These are phyloP conservation scores for Podospora bellae-mahoneyi DNA, from an alignment of 495 filamentous ascomycete genomes.

Conservation along the genomic window DNA sequence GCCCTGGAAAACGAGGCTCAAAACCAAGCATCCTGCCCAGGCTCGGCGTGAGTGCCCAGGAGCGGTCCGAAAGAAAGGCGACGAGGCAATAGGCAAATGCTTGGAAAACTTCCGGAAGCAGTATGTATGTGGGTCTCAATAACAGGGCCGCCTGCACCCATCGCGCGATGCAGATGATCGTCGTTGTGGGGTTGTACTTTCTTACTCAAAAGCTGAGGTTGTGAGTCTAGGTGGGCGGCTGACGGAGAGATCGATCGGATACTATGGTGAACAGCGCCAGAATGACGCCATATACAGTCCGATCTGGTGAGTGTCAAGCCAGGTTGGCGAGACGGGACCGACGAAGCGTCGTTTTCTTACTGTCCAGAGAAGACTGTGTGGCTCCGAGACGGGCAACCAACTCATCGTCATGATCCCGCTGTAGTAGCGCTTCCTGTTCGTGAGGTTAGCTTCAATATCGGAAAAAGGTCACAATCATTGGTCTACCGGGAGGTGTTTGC, in stretches of 20 bases:
- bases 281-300: constrained; percentile 4
- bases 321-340: background rate
- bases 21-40: constrained; percentile 17
- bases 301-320: background rate
- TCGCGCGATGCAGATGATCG: background rate
- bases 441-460: background rate
- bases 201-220: background rate
- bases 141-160: constrained; percentile 3
- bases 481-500: background rate
- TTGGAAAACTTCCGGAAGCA: constrained; percentile 1
- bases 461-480: background rate
- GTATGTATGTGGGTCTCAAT: background rate
- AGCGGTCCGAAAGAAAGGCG: constrained; percentile 8
- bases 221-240: background rate
- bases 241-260: constrained; percentile 11
- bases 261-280: background rate
- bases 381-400: constrained; percentile 3
- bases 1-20: constrained; percentile 14
- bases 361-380: background rate
- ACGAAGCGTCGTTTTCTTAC: background rate
- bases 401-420: background rate
- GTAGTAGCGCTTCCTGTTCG: background rate
- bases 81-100: background rate
- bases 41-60: constrained; percentile 12
- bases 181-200: constrained; percentile 14